Percentiles rank a stretch among this genome's conserved stretches.
These are phyloP conservation scores for Mesostigma viride DNA, from an alignment of 139 green algal species.

Conservation along the genomic window DNA sequence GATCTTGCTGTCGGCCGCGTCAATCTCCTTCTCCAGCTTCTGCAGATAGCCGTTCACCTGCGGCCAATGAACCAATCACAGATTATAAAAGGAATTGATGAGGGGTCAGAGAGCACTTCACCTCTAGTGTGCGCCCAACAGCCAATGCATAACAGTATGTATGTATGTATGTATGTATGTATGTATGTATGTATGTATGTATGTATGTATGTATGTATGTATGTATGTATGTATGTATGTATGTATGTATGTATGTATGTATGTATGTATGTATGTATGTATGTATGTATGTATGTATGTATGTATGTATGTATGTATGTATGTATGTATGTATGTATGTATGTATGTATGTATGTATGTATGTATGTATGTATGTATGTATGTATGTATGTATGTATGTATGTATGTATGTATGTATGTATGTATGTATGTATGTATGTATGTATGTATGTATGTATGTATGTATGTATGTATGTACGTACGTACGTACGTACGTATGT, in stretches of 20 bases:
- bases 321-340: neutral
- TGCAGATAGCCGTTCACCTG: slow-evolving; percentile 33
- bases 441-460: no score
- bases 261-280: slow-evolving; percentile 6
- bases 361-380: neutral
- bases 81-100: no score
- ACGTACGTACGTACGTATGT: no score
- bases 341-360: neutral
- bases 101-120: no score
- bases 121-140: no score
- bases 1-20: slow-evolving; percentile 31
- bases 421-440: slow-evolving; percentile 5
- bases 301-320: neutral
- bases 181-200: slow-evolving; percentile 7
- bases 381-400: neutral
- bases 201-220: slow-evolving; percentile 10
- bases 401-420: neutral
- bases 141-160: neutral
- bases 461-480: no score
- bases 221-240: slow-evolving; percentile 4
- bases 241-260: slow-evolving; percentile 2
- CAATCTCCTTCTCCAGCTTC: slow-evolving; percentile 33
- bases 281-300: neutral
- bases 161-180: slow-evolving; percentile 10
- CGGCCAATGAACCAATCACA: slow-evolving; percentile 7